Base-by-base conservation (phyloP, 2,329 filamentous ascomycete genomes). In the Fusarium heterosporum region DNA sequence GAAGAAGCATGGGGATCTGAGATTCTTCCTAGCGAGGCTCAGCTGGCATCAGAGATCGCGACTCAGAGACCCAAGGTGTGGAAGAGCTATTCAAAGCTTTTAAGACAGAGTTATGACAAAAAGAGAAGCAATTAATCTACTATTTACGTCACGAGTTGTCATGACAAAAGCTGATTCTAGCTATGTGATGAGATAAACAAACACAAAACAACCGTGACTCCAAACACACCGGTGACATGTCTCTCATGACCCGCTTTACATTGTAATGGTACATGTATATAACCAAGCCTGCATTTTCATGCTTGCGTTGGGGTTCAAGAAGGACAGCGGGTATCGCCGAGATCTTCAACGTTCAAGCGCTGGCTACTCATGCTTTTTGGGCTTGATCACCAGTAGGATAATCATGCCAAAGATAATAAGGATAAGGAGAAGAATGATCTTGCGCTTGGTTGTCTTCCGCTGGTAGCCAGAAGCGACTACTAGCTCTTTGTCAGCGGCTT, bases 401-500 rank as follows among this genome's bases (percentile, higher is more conserved):
- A 99, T 91, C 81, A 97, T 86, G 30, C 93, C 96, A 19, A 90
- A 89, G 51, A 99, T 90, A 22, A 98, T 79, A 26, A 99, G 81
- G 8, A 97, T 79, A 19, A 99, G 83, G n/a, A 99, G 82, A 39
- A 99, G 83, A 56, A 99, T 96, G 46, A 97, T 89, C 81, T 97
- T 97, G 69, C 96, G 86, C 81, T 97, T 99, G 22, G 92, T 93
- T 50, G 90, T 91, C 75, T 89, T 90, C 77, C 88, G 89, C 82
- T 99, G 96, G 75, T 98, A 98, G 17, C 91, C 91, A 6, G 91
- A 93, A 14, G 96, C 91, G 56, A 96, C 89, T 64, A 89, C 93
- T 54, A 99, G 85, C 80, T 99, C 96, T 77, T 95, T 96, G 64
- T 97, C 93, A 4, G 96, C 96, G 19, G 86, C 92, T 76, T 97